Evolutionary conservation across 2,329 filamentous ascomycete genomes (phyloP).

Genomic region (Malbranchea cinnamomea): DNA sequence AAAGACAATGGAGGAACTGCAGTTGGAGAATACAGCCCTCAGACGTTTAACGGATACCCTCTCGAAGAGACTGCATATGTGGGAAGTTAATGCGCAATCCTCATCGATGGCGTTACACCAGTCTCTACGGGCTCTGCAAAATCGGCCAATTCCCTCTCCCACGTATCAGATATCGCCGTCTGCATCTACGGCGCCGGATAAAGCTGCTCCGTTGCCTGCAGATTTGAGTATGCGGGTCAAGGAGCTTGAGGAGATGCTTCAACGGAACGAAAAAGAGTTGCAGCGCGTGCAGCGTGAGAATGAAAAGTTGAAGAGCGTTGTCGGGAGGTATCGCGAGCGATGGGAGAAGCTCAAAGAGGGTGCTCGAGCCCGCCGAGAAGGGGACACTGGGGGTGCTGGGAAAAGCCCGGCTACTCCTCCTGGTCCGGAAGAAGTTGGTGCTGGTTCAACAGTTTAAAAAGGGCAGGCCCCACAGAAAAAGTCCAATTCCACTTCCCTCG

Average conservation of each 20-base stretch:
- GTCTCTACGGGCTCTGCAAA: conserved; percentile 45
- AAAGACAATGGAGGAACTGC: conserved; percentile 74
- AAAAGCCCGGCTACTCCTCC: background rate
- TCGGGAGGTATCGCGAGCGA: conserved; percentile 45
- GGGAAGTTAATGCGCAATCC: conserved; percentile 82
- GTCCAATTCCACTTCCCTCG: too few relatives aligned
- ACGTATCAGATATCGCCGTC: conserved; percentile 18
- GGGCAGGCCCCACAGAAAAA: too few relatives aligned
- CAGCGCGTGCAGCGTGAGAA: conserved; percentile 48
- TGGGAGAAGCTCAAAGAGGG: conserved; percentile 57
- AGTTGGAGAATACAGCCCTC: conserved; percentile 73
- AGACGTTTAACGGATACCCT: conserved; percentile 77
- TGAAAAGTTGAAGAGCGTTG: conserved; percentile 40
- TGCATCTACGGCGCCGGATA: conserved; percentile 14
- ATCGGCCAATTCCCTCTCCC: conserved; percentile 19
- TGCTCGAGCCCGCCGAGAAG: conserved; percentile 33
- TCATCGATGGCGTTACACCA: conserved; percentile 76
- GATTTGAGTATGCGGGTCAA: conserved; percentile 38
- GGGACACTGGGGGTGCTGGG: conserved; percentile 8
- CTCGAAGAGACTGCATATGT: conserved; percentile 75
- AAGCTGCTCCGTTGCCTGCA: conserved; percentile 12
- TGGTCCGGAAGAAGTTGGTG: background rate
- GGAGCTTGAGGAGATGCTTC: conserved; percentile 55
- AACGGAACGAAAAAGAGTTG: conserved; percentile 42
- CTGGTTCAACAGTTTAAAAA: background rate